These are phyloP conservation scores for Axilococcus clingmanii DNA, from an alignment of 139 green algal species.

Conservation along the genomic window DNA sequence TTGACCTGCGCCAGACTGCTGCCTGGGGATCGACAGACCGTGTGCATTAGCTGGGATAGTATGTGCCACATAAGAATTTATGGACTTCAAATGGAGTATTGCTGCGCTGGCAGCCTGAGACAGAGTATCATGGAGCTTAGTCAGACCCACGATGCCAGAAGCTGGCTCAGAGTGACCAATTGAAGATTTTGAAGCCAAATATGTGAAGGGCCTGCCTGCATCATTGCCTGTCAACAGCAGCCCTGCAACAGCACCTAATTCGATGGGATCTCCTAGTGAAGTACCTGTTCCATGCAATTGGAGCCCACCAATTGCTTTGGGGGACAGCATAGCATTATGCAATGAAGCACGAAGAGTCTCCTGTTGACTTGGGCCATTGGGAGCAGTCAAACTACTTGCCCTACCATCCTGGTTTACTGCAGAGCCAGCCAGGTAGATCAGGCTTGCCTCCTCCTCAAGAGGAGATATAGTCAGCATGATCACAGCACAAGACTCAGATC, in stretches of 20 bases:
- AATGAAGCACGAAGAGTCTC: slow-evolving; percentile 54
- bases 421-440: slow-evolving; percentile 18
- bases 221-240: slow-evolving; percentile 5
- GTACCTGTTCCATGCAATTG: slow-evolving; percentile 52
- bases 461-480: slow-evolving; percentile 7
- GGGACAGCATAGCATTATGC: background rate
- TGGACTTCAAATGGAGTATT: slow-evolving; percentile 51
- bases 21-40: slow-evolving; percentile 24
- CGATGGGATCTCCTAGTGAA: slow-evolving; percentile 76
- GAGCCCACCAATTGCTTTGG: slow-evolving; percentile 14
- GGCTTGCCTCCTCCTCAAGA: background rate
- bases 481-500: slow-evolving; percentile 24
- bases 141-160: slow-evolving; percentile 57
- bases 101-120: slow-evolving; percentile 11
- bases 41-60: slow-evolving; percentile 5
- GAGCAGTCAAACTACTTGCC: slow-evolving; percentile 36
- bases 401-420: slow-evolving; percentile 37
- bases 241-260: slow-evolving; percentile 40
- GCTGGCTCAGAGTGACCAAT: slow-evolving; percentile 78
- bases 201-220: slow-evolving; percentile 9
- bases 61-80: slow-evolving; percentile 53
- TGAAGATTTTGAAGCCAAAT: slow-evolving; percentile 63
- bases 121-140: slow-evolving; percentile 19
- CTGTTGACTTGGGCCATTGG: slow-evolving; percentile 41
- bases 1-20: slow-evolving; percentile 4